Evolutionary conservation across 2,329 filamentous ascomycete species (phyloP).

Genomic region (Alternaria alternata): DNA sequence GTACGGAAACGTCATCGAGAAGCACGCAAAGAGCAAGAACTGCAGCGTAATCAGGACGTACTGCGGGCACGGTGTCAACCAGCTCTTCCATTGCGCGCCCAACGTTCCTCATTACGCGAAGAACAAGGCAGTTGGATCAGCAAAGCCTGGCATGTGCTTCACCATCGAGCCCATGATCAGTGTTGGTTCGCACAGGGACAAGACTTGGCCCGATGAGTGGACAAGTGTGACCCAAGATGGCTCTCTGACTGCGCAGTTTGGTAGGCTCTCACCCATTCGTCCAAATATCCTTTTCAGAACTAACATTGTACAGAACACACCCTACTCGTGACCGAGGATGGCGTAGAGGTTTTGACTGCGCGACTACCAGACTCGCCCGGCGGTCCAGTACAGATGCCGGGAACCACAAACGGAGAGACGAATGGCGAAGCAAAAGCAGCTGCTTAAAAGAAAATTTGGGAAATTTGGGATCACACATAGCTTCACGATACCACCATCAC

Average conservation of each 20-base stretch:
- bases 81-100: constrained; percentile 89
- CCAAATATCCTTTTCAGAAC: background rate
- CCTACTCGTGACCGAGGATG: constrained; percentile 81
- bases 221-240: constrained; percentile 94
- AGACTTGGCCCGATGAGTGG: constrained; percentile 99
- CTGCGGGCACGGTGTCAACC: constrained; percentile 94
- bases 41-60: constrained; percentile 96
- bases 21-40: constrained; percentile 82
- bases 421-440: constrained; percentile 37
- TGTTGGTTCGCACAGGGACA: constrained; percentile 86
- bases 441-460: constrained; percentile 10
- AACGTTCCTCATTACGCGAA: constrained; percentile 98
- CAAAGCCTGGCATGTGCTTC: constrained; percentile 97
- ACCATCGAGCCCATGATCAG: constrained; percentile 99
- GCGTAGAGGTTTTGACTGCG: constrained; percentile 82
- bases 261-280: constrained; percentile 57
- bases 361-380: constrained; percentile 76
- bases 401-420: constrained; percentile 22
- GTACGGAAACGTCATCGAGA: constrained; percentile 94
- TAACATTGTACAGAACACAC: constrained; percentile 72
- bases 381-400: constrained; percentile 70
- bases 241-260: constrained; percentile 89
- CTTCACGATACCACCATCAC: background rate
- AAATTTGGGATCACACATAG: background rate
- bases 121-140: constrained; percentile 95